phyloP scores from a whole-genome alignment of 371 early-diverging fungal species.

The Apophysomyces elegans region DNA sequence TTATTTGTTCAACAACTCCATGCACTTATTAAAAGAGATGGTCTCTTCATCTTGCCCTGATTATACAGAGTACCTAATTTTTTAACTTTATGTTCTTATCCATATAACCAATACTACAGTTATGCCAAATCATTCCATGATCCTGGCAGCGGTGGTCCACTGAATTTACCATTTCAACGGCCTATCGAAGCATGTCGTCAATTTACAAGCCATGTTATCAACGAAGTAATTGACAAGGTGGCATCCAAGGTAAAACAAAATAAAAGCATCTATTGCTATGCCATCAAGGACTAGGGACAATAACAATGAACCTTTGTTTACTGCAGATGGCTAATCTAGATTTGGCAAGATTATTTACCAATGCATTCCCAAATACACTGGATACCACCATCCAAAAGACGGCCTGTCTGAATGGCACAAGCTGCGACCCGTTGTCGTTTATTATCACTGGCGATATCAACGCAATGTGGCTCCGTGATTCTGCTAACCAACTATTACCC shows the following conservation, averaged over 20 bases:
- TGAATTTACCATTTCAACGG: slow-evolving; percentile 47
- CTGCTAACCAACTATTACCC: slow-evolving; percentile 66
- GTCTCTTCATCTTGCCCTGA: slow-evolving; percentile 25
- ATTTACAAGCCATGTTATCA: slow-evolving; percentile 46
- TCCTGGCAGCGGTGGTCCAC: slow-evolving; percentile 45
- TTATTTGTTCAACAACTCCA: neutral
- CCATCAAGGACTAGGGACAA: too few relatives aligned
- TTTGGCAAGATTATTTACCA: slow-evolving; percentile 58
- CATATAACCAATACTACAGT: slow-evolving; percentile 17
- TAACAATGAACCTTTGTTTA: too few relatives aligned
- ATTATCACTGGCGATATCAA: slow-evolving; percentile 72
- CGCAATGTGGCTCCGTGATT: slow-evolving; percentile 74
- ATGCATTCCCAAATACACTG: slow-evolving; percentile 61
- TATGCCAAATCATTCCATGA: slow-evolving; percentile 35
- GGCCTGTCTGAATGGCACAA: slow-evolving; percentile 26
- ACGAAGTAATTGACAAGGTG: slow-evolving; percentile 40
- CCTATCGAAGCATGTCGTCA: slow-evolving; percentile 46
- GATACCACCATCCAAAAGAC: slow-evolving; percentile 60
- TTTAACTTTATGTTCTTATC: neutral
- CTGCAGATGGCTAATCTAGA: slow-evolving; percentile 46
- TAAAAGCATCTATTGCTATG: too few relatives aligned
- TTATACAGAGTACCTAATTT: slow-evolving; percentile 23
- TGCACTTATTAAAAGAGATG: neutral
- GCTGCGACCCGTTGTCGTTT: slow-evolving; percentile 53
- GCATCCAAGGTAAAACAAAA: slow-evolving; percentile 34